A percentile compares a stretch with the other conserved stretches of the same genome.
Conservation (phyloP, 148 eudicot species). For the Persicaria tinctoria region DNA sequence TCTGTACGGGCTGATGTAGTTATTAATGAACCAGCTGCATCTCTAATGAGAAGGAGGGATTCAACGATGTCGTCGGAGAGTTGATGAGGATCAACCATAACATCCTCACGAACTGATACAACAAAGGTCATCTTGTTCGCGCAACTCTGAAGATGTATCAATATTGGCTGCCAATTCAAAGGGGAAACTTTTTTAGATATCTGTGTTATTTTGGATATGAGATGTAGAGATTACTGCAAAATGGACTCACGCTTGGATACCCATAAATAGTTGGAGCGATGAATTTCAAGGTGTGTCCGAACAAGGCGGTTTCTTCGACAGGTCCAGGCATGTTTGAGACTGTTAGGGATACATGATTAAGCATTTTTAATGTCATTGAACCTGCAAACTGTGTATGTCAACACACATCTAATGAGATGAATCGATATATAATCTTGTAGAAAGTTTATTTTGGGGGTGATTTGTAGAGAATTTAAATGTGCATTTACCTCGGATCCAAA, state of each 20-base stretch:
- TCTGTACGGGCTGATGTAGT: no score
- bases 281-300: neutral
- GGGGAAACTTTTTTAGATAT: no score
- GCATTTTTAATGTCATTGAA: neutral
- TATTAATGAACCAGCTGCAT: neutral
- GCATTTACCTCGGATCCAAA: constrained; percentile 4
- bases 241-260: neutral
- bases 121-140: neutral
- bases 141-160: constrained; percentile 9
- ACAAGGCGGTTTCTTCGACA: neutral
- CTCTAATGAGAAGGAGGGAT: neutral
- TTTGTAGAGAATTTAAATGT: neutral
- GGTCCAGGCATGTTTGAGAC: constrained; percentile 7
- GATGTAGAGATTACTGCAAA: neutral
- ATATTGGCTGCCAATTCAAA: neutral
- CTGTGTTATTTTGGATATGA: neutral
- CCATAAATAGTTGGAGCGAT: constrained; percentile 4
- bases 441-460: neutral
- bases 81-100: neutral
- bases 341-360: neutral
- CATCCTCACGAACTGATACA: constrained; percentile 7
- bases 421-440: neutral
- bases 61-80: neutral
- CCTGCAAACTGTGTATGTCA: neutral
- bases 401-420: neutral